A percentile compares a stretch with the other conserved stretches of the same genome.
Evolutionary conservation across 1,284 basidiomycete genomes (phyloP).

Genomic region (Trametes versicolor): DNA sequence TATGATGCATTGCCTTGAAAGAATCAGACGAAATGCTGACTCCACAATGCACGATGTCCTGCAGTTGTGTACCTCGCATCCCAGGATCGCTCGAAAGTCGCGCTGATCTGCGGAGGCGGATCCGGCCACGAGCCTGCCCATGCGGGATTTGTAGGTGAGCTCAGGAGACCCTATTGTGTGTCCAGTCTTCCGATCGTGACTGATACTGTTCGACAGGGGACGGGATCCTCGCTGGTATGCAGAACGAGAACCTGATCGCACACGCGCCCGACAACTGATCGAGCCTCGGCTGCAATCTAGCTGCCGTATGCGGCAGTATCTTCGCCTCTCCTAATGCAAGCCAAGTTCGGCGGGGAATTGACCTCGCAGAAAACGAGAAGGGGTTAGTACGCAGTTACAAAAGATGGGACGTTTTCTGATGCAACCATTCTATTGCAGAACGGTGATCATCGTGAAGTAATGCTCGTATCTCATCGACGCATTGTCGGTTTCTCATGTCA

Average conservation of each 20-base stretch:
- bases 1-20: conserved; percentile 35
- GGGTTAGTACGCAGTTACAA: conserved; percentile 59
- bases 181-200: conserved; percentile 9
- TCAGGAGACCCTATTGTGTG: background rate
- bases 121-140: conserved; percentile 93
- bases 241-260: background rate
- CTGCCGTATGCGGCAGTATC: conserved; percentile 87
- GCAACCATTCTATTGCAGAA: conserved; percentile 52
- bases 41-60: background rate
- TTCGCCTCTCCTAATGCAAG: conserved; percentile 90
- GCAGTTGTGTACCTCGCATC: conserved; percentile 71
- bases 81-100: conserved; percentile 73
- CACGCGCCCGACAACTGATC: conserved; percentile 1
- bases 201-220: conserved; percentile 55
- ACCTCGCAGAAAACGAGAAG: conserved; percentile 80
- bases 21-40: background rate
- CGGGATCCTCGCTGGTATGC: conserved; percentile 79
- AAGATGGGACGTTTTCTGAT: background rate
- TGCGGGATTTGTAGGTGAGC: conserved; percentile 80
- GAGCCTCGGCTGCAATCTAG: conserved; percentile 46
- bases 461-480: conserved; percentile 17
- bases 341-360: conserved; percentile 84
- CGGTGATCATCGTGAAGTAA: conserved; percentile 88
- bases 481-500: conserved; percentile 16
- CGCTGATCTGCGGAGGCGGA: conserved; percentile 90